Percentiles rank a stretch among this genome's conserved stretches.
phyloP scores from a whole-genome alignment of 805 yeast genomes.

The Danielozyma ontarioensis region DNA sequence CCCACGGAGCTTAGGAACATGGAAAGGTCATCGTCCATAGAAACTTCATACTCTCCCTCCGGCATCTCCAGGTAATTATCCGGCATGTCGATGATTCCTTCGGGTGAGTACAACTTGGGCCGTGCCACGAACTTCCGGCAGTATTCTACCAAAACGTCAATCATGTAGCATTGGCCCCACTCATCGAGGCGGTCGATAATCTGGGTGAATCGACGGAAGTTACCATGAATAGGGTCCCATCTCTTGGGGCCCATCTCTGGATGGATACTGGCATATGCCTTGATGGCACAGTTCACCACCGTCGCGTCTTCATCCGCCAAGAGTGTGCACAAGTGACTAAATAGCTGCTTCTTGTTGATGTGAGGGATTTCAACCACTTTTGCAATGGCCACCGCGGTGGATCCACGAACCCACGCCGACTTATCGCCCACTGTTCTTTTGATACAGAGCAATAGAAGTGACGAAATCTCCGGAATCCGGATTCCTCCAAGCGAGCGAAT shows the following conservation, averaged over 20 bases:
- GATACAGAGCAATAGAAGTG: slow-evolving; percentile 70
- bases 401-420: slow-evolving; percentile 72
- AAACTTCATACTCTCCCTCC: slow-evolving; percentile 25
- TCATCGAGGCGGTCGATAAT: slow-evolving; percentile 54
- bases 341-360: slow-evolving; percentile 44
- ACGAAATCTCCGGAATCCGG: slow-evolving; percentile 71
- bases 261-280: slow-evolving; percentile 44
- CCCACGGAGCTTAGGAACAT: slow-evolving; percentile 46
- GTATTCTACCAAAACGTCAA: slow-evolving; percentile 66
- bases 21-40: slow-evolving; percentile 52
- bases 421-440: slow-evolving; percentile 65
- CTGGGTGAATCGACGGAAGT: slow-evolving; percentile 54
- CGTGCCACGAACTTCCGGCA: slow-evolving; percentile 53
- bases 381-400: slow-evolving; percentile 71
- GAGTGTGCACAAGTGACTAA: slow-evolving; percentile 45
- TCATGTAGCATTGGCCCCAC: slow-evolving; percentile 58
- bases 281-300: slow-evolving; percentile 69
- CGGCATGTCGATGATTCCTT: slow-evolving; percentile 36
- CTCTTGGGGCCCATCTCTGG: slow-evolving; percentile 39
- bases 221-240: slow-evolving; percentile 66
- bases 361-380: slow-evolving; percentile 42
- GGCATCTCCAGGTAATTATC: slow-evolving; percentile 27
- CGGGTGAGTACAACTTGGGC: slow-evolving; percentile 37
- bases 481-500: slow-evolving; percentile 81
- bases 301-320: slow-evolving; percentile 59